Base-by-base conservation (phyloP, 495 filamentous ascomycete species). In the Hypomontagnella submonticulosa region DNA sequence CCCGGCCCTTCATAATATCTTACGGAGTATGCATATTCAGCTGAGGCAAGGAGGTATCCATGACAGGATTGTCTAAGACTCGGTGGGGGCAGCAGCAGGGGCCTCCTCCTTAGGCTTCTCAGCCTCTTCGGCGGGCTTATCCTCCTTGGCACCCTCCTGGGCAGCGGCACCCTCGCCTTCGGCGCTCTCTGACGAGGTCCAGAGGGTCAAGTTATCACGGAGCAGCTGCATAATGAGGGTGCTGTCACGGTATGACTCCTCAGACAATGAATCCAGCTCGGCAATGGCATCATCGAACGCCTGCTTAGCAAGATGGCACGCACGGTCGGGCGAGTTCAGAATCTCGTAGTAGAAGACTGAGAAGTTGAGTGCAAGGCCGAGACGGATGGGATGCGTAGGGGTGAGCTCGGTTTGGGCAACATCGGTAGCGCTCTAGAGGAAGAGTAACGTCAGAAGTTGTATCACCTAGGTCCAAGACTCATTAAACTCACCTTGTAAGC, bases 261-360 rank as follows among this genome's bases (percentile, higher is more conserved):
- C 95, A 59, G 93, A 97, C 60, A 99, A 85, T 15, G 94, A 97
- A 84, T 99, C 95, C 69, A 99, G 92, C 87, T 99, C 95, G 63
- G 95, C 95, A 78, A 99, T 99, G 64, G 95, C 95, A 77, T 99
- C 95, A 78, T 99, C 95, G 74, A 99, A 99, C 27, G 96, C 94
- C 83, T 97, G 93, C 89, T 99, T 99, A 76, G 95, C 95, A 55
- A 99, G 87, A 79, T 99, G 95, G 87, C 95, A 99, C 74, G 95
- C 95, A 77, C 93, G 94, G 76, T 99, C 95, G 44, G 95, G 95
- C 10, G 95, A 96, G 89, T 98, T 99, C 70, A 99, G 85, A 77
- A 99, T 99, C 87, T 99, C 95, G 78, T 99, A 99, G 88, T 99
- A 99, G 85, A 99, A 99, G 69, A 99, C 95, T 38, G 96, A 98